Evolutionary conservation across 2,329 filamentous ascomycete genomes (phyloP), one percentile per base, ranked within the genome.

Genomic region (Zopfia rhizophila): DNA sequence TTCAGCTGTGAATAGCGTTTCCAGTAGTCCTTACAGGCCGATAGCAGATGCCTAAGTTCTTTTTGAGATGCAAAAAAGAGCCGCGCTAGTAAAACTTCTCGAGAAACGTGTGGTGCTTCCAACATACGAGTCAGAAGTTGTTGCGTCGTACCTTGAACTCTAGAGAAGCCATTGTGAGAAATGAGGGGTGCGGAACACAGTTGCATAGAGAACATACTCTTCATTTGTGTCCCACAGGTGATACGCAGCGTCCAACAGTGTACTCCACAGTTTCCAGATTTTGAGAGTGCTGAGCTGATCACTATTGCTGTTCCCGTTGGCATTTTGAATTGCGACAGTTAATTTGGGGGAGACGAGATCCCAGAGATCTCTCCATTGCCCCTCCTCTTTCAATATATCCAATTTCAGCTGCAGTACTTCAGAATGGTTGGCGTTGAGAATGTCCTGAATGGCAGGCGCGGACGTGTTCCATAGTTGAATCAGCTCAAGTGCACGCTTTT

Each of bases 21-120:
- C 55, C 58, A 68, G 33, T 62, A 69, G 1, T 48, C 38, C 30
- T 63, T 50, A 37, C 59, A 66, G 11, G n/a, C 18, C 6, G 12
- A n/a, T 19, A 45, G 31, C 22, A 43, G 14, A 5, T n/a, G n/a
- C n/a, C n/a, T 17, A 39, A 39, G 18, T 8, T 22, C 3, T 18
- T 13, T 12, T 22, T 16, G 7, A 22, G n/a, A 3, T 12, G 29
- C 8, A 10, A 10, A 14, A 24, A n/a, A 38, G 21, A 39, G 13
- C 16, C n/a, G 18, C 13, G 37, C 37, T 3, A 29, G 16, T 12
- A 14, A 22, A 7, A 12, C 27, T 23, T 41, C 38, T 37, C 19
- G 33, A 11, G 33, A n/a, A n/a, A n/a, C n/a, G n/a, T n/a, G n/a
- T n/a, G 11, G 14, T 13, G n/a, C n/a, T n/a, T n/a, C n/a, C n/a